Conservation (phyloP, 192 early-diverging fungal species). For the Backusella australiensis region DNA sequence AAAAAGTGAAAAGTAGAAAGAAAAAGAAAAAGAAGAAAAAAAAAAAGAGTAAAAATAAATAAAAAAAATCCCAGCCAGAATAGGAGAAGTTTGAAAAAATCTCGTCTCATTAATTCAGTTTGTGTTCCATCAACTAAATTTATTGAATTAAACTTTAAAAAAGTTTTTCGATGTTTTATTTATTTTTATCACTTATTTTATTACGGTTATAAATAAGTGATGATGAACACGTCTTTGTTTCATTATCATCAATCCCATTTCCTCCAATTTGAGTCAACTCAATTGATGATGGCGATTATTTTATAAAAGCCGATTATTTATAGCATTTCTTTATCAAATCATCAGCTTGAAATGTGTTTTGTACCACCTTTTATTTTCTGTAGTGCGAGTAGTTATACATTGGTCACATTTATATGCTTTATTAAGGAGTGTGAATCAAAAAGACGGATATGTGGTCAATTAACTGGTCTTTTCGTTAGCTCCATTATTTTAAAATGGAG, state of each 20-base stretch:
- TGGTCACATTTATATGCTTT: neutral
- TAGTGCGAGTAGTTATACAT: neutral
- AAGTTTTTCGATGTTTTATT: neutral
- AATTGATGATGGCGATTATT: neutral
- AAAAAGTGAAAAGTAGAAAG: neutral
- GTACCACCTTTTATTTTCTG: neutral
- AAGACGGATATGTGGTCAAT: no score
- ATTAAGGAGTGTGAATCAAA: neutral
- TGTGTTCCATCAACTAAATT: conserved; percentile 4
- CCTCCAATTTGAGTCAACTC: neutral
- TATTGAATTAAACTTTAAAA: conserved; percentile 6
- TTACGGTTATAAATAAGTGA: neutral
- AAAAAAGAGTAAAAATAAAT: neutral
- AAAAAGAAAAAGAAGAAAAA: no score
- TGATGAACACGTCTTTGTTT: neutral
- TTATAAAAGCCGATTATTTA: neutral
- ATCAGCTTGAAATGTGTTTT: neutral
- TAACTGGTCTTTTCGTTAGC: no score
- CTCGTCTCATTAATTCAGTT: neutral
- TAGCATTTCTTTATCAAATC: neutral
- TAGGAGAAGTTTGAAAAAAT: neutral
- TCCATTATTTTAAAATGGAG: neutral
- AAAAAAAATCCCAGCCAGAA: neutral
- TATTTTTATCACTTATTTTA: neutral
- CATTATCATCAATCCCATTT: neutral